These are phyloP conservation scores for Stereum hirsutum DNA, from an alignment of 1,284 basidiomycete species.

Conservation along the genomic window DNA sequence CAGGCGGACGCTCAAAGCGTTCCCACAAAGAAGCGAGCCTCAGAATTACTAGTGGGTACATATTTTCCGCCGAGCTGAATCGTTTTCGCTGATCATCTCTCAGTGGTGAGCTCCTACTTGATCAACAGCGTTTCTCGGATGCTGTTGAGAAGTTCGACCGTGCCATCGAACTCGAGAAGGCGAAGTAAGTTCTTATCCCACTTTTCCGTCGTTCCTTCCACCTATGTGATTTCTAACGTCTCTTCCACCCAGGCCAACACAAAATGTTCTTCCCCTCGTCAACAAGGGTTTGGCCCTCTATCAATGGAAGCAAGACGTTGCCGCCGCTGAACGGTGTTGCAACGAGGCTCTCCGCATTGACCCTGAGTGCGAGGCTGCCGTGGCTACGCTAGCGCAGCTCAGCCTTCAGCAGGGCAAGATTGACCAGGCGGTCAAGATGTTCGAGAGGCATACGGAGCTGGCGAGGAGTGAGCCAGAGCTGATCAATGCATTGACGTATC, in stretches of 20 bases:
- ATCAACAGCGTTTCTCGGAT: slow-evolving; percentile 86
- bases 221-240: slow-evolving; percentile 1
- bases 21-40: slow-evolving; percentile 80
- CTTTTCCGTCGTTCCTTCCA: slow-evolving; percentile 3
- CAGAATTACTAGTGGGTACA: slow-evolving; percentile 77
- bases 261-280: slow-evolving; percentile 88
- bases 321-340: slow-evolving; percentile 79
- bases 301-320: slow-evolving; percentile 93
- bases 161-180: slow-evolving; percentile 83
- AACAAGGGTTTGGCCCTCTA: slow-evolving; percentile 96
- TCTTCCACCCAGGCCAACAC: slow-evolving; percentile 34
- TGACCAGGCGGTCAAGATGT: slow-evolving; percentile 82
- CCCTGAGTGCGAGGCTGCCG: slow-evolving; percentile 92
- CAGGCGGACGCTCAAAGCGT: slow-evolving; percentile 70
- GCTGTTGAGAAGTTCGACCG: slow-evolving; percentile 94
- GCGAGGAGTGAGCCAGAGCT: slow-evolving; percentile 91
- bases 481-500: slow-evolving; percentile 82
- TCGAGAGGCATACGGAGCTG: slow-evolving; percentile 77
- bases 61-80: too few species aligned
- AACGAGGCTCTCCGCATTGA: slow-evolving; percentile 84
- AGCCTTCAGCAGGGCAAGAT: slow-evolving; percentile 89
- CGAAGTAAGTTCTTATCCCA: slow-evolving; percentile 60
- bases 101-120: slow-evolving; percentile 92
- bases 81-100: too few species aligned
- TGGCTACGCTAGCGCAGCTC: slow-evolving; percentile 93